These are phyloP conservation scores for Bruguiera gymnorhiza DNA, from an alignment of 345 rosid species.

Conservation along the genomic window DNA sequence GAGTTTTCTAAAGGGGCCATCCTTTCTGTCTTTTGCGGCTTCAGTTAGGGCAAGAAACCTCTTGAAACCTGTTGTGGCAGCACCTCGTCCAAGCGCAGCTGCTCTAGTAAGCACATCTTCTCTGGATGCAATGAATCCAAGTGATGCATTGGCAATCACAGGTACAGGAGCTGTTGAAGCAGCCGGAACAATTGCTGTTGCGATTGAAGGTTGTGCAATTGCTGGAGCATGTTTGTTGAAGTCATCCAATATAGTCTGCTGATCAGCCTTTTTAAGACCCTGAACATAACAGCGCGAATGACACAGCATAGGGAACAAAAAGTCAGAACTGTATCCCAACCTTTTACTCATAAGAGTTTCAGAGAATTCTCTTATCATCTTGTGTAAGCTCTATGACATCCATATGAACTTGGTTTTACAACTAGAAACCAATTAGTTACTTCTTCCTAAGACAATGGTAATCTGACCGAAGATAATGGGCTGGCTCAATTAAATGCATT, in stretches of 20 bases:
- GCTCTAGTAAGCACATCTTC: conserved; percentile 95
- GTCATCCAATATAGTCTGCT: conserved; percentile 83
- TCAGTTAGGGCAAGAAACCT: conserved; percentile 97
- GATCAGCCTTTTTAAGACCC: conserved; percentile 91
- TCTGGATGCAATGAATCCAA: conserved; percentile 73
- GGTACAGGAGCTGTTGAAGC: conserved; percentile 43
- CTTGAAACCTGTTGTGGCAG: conserved; percentile 96
- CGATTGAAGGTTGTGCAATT: conserved; percentile 28
- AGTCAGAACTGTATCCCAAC: not conserved
- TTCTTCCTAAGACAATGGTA: not conserved
- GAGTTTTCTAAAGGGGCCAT: conserved; percentile 93
- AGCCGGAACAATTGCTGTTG: conserved; percentile 38
- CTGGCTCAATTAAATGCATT: not conserved
- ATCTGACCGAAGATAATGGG: not conserved
- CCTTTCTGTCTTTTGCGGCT: conserved; percentile 97
- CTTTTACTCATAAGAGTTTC: no score
- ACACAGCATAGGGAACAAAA: not conserved
- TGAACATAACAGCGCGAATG: conserved; percentile 26
- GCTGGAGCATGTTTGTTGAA: conserved; percentile 82
- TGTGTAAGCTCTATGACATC: no score
- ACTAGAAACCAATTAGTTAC: not conserved
- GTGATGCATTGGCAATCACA: conserved; percentile 38
- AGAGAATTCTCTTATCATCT: no score
- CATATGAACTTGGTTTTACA: no score
- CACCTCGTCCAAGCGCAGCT: conserved; percentile 96